phyloP scores from a whole-genome alignment of 2,329 filamentous ascomycete species.

The Diaporthe amygdali region DNA sequence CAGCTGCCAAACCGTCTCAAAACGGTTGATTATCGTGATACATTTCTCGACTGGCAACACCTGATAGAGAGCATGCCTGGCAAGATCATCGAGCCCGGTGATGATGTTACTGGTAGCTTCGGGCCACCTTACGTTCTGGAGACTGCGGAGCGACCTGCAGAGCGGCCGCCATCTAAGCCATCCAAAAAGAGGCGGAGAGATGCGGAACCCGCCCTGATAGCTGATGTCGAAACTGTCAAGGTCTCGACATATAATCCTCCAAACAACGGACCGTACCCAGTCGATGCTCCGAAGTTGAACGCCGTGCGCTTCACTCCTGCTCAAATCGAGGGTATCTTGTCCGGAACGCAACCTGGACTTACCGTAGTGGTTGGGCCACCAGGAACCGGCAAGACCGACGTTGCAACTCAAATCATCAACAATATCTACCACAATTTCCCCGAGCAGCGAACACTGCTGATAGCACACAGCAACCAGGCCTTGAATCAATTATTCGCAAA shows the following conservation, averaged over 20 bases:
- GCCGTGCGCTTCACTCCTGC: slow-evolving; percentile 86
- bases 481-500: slow-evolving; percentile 98
- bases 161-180: slow-evolving; percentile 58
- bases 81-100: slow-evolving; percentile 80
- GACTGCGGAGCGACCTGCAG: slow-evolving; percentile 59
- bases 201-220: slow-evolving; percentile 68
- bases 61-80: slow-evolving; percentile 88
- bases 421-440: slow-evolving; percentile 99
- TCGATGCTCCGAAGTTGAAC: slow-evolving; percentile 83
- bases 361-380: slow-evolving; percentile 95
- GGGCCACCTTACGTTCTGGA: slow-evolving; percentile 88
- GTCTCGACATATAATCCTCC: slow-evolving; percentile 90
- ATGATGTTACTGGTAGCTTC: slow-evolving; percentile 74
- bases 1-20: slow-evolving; percentile 78
- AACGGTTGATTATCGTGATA: slow-evolving; percentile 89
- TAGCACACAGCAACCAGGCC: slow-evolving; percentile 97
- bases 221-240: slow-evolving; percentile 71
- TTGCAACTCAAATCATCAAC: slow-evolving; percentile 97
- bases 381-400: slow-evolving; percentile 98
- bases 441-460: slow-evolving; percentile 84
- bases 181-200: slow-evolving; percentile 90
- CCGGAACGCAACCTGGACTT: slow-evolving; percentile 90
- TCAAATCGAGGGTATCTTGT: slow-evolving; percentile 91
- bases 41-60: slow-evolving; percentile 95
- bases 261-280: slow-evolving; percentile 88